Evolutionary conservation across 164 flowering plant genomes (phyloP), one percentile per base, ranked within the genome.

Genomic region (Vitis vinifera): DNA sequence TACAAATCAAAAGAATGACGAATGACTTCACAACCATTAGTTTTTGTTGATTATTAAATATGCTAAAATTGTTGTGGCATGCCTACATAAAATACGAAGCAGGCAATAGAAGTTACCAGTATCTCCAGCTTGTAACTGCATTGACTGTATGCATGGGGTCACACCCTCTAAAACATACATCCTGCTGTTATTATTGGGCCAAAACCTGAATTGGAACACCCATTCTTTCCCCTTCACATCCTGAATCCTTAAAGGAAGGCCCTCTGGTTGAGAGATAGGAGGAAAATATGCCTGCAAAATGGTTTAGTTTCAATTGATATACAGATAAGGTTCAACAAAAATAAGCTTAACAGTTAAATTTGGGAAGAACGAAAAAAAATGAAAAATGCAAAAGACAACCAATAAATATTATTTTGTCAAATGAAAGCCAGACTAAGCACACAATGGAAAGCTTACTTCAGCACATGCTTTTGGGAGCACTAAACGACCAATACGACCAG

Each of bases 391-490:
- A 23, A 23, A 23, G 27, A 23, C 27, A 23, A 37, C 4, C 7
- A 37, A 37, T 37, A 37, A 37, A 37, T 37, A 6, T 3, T 37
- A 23, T 37, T 37, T 37, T 37, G 44, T 37, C 44, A 37, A 37
- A 6, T 37, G 16, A 68, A 49, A 23, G 29, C 55, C 58, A 44
- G 15, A 72, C 2, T 16, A 66, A 27, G 1, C 56, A 14, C 53
- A 9, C 53, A 64, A 55, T 48, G 59, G 23, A 7, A 71, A 62
- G 75, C 78, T 75, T 82, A 87, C 91, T 79, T 87, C 89, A 66
- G 91, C 91, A 74, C 91, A 87, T 70, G 87, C 89, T 83, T 87
- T 87, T 59, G 91, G 91, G 63, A 87, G 86, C 58, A 87, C 91
- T 64, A 87, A 72, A 58, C 91, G 88, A 65, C 91, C 89, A 56